Evolutionary conservation across 345 rosid species (phyloP), one percentile per base, ranked within the genome.

Genomic region (Rhodomyrtus tomentosa): DNA sequence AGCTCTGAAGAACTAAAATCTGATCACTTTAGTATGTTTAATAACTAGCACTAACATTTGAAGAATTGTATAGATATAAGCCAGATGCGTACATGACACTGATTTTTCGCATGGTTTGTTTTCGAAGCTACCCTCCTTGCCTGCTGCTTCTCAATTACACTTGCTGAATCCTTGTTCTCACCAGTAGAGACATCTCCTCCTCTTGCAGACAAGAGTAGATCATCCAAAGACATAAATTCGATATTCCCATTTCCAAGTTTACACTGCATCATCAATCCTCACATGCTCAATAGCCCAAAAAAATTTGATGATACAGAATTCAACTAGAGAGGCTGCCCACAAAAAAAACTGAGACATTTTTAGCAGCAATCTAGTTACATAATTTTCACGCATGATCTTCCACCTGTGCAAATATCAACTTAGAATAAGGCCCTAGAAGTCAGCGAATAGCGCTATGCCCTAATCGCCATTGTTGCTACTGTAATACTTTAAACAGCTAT

Each of bases 51-150:
- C 27, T 49, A 22, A 45, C 21, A 27, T n/a, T 5, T 48, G 38
- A 14, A n/a, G 32, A 52, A 74, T 40, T 32, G 52, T 50, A 54
- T 5, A 21, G 68, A 84, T 74, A 84, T 74, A 50, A 55, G 27
- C 45, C 50, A 85, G 85, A 86, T 14, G 83, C 98, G 81, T 87
- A 95, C 98, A 90, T 55, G 87, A 87, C 99, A 95, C 83, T 81
- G 87, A 83, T 85, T 53, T 88, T 85, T 85, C 12, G 58, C 72
- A 50, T 40, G 27, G 62, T 40, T 54, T 40, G 38, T 42, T 32
- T 68, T 73, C 6, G 80, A 55, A 81, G 58, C 80, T 80, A 72
- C 76, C 55, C 42, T 58, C 52, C 53, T 54, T 56, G 51, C 48
- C 53, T 38, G 36, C 36, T 53, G 86, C 86, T 88, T 87, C 86